These are phyloP conservation scores for Diaporthe citri DNA, from an alignment of 2,329 filamentous ascomycete genomes.

Conservation along the genomic window DNA sequence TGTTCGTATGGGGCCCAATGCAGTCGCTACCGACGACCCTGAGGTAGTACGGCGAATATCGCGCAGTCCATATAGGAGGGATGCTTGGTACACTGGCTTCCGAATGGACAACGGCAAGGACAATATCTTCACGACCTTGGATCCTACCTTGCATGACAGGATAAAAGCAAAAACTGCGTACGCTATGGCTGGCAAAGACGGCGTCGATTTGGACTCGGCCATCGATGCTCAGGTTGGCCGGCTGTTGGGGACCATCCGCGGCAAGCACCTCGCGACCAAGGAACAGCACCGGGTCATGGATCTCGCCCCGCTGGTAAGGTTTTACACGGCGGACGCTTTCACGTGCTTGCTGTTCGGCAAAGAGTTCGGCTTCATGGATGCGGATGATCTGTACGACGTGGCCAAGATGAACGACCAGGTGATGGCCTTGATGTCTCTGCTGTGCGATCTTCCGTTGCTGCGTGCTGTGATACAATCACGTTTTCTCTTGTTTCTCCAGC, in stretches of 20 bases:
- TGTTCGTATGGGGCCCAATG: neutral
- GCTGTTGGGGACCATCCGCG: neutral
- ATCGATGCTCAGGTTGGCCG: neutral
- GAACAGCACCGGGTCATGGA: neutral
- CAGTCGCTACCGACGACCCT: neutral
- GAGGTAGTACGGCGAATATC: neutral
- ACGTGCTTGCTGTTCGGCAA: neutral
- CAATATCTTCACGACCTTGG: neutral
- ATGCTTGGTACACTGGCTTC: neutral
- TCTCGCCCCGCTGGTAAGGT: neutral
- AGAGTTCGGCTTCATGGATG: neutral
- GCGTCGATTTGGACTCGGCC: neutral
- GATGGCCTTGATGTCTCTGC: neutral
- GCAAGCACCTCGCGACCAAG: neutral
- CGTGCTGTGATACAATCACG: neutral
- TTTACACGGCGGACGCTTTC: neutral
- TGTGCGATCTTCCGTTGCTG: neutral
- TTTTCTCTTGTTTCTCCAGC: neutral
- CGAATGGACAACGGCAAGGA: neutral
- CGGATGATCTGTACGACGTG: neutral
- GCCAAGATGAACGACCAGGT: neutral
- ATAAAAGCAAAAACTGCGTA: neutral
- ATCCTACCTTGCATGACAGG: neutral
- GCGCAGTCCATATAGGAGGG: neutral
- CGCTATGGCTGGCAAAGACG: neutral